Evolutionary conservation across 208 protist genomes (phyloP).

Genomic region (Entamoeba moshkovskii): DNA sequence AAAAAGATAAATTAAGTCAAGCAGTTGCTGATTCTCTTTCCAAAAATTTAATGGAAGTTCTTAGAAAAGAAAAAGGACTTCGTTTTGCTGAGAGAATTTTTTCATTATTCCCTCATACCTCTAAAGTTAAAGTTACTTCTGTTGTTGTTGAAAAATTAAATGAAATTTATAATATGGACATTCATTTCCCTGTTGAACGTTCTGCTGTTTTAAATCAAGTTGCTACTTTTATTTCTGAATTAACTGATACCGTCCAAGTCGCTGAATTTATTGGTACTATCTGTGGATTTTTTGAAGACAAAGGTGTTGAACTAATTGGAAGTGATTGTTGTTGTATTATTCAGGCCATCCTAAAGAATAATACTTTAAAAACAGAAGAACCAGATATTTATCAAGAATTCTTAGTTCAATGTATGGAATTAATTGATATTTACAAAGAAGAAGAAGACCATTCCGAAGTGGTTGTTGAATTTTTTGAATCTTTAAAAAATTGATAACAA

Average conservation of each 20-base stretch:
- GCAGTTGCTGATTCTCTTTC: not conserved
- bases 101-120: not conserved
- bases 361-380: not conserved
- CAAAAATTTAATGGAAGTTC: not conserved
- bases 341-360: not conserved
- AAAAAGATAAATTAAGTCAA: not conserved
- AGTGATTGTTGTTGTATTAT: not conserved
- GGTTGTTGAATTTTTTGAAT: not conserved
- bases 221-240: not conserved
- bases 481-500: not conserved
- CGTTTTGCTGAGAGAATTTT: not conserved
- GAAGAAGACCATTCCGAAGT: not conserved
- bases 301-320: not conserved
- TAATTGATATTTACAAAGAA: not conserved
- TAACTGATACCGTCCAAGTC: not conserved
- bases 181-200: not conserved
- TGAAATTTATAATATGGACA: not conserved
- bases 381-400: not conserved
- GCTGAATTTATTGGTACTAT: not conserved
- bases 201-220: not conserved
- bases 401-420: not conserved
- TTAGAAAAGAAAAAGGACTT: not conserved
- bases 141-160: not conserved
- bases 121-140: not conserved
- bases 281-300: not conserved